These are phyloP conservation scores for Claviceps paspali DNA, from an alignment of 2,329 filamentous ascomycete species.

Conservation along the genomic window DNA sequence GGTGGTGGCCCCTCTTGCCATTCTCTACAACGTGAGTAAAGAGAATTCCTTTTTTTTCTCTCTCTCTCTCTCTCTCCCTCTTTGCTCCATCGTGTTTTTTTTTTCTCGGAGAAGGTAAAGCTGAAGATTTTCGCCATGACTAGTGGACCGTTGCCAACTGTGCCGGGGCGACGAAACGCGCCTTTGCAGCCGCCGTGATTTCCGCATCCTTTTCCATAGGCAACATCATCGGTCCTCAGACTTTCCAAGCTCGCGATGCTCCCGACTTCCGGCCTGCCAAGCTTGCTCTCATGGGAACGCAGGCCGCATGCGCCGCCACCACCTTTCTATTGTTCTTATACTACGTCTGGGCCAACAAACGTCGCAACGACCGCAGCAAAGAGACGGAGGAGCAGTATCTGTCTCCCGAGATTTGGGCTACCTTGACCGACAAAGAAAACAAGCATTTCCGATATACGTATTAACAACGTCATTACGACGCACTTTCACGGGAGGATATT, in stretches of 20 bases:
- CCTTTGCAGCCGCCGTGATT: conserved; percentile 32
- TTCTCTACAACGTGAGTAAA: conserved; percentile 28
- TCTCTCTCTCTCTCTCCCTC: neutral
- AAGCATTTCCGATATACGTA: conserved; percentile 38
- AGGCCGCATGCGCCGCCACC: conserved; percentile 25
- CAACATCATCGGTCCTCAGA: conserved; percentile 42
- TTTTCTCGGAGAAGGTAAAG: too few species aligned
- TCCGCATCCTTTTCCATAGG: conserved; percentile 35
- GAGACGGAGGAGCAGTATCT: conserved; percentile 25
- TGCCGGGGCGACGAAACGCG: conserved; percentile 35
- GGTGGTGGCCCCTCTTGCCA: conserved; percentile 27
- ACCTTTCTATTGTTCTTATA: conserved; percentile 32
- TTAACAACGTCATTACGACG: too few species aligned
- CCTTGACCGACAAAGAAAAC: conserved; percentile 42
- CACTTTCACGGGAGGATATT: too few species aligned
- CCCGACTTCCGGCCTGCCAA: conserved; percentile 38
- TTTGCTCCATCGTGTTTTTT: too few species aligned
- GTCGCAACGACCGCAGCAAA: conserved; percentile 14
- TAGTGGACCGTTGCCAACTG: conserved; percentile 36
- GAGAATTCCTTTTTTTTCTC: neutral
- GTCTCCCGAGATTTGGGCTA: conserved; percentile 28
- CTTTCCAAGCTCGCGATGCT: conserved; percentile 35
- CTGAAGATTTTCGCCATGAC: too few species aligned
- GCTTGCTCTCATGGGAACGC: conserved; percentile 37
- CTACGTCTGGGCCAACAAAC: conserved; percentile 34